Conservation (phyloP, 306 rosid genomes). For the Quercus glauca region DNA sequence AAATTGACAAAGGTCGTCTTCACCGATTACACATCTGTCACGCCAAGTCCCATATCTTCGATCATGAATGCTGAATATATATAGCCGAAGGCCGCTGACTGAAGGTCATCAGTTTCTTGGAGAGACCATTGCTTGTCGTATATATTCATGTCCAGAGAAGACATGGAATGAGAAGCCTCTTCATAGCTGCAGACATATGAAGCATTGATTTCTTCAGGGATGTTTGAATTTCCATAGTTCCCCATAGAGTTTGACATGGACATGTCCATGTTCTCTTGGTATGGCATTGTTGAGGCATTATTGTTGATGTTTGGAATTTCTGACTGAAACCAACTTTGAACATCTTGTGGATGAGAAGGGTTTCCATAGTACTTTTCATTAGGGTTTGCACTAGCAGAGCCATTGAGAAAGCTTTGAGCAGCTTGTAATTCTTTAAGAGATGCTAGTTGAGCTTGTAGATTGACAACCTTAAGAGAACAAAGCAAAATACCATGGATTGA, state of each 20-base stretch:
- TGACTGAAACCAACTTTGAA: constrained; percentile 51
- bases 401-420: constrained; percentile 47
- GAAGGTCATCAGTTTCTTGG: constrained; percentile 58
- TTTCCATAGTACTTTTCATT: constrained; percentile 45
- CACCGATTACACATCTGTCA: constrained; percentile 22
- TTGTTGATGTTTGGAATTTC: constrained; percentile 38
- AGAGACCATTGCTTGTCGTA: constrained; percentile 49
- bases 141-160: constrained; percentile 51
- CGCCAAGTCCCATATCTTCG: constrained; percentile 8
- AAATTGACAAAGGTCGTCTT: constrained; percentile 30
- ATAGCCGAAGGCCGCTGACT: constrained; percentile 70
- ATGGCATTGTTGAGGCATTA: constrained; percentile 25
- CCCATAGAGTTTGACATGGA: constrained; percentile 44
- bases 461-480: constrained; percentile 59
- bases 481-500: constrained; percentile 9
- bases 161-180: constrained; percentile 55
- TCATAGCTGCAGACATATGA: constrained; percentile 66
- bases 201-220: constrained; percentile 43
- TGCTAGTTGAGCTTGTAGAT: constrained; percentile 83
- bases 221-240: constrained; percentile 42
- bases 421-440: constrained; percentile 72
- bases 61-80: constrained; percentile 26
- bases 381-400: constrained; percentile 50
- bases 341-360: constrained; percentile 42
- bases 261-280: constrained; percentile 37